Evolutionary conservation across 306 rosid genomes (phyloP), one percentile per base, ranked within the genome.

Genomic region (Gleditsia sinensis): DNA sequence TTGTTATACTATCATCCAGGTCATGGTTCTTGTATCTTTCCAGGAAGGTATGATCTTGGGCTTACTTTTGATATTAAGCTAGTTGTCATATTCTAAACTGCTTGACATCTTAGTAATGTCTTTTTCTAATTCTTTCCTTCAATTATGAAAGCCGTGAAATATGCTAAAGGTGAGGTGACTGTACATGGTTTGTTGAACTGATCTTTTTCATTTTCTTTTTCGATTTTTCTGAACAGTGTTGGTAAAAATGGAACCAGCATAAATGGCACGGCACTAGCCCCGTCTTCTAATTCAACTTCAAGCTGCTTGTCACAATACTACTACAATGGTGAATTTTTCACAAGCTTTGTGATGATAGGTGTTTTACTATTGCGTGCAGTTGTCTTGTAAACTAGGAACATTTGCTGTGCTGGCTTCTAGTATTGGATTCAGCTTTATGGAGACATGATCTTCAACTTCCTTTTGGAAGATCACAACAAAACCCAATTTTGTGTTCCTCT

Each of bases 401-500:
- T 45, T 69, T 77, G 81, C 42, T 65, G 67, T 53, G 49, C 65
- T n/a, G n/a, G n/a, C 42, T 4, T 36, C 8, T 6, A 75, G 56
- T 70, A 70, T 67, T 70, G 78, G 80, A 69, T 69, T 80, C 72
- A 55, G 66, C 54, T 59, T 48, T 66, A 53, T 70, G 72, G 67
- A 57, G 60, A 57, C 24, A 53, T 58, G 72, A 24, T 50, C 65
- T 73, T 83, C 66, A 65, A 74, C 79, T 24, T 25, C 83, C n/a
- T 40, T 77, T 72, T 67, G 49, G 36, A 75, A 85, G 63, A 55
- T 73, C 83, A 85, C 78, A 68, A 87, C 81, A 34, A 78, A 62
- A 70, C 89, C 94, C 96, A 82, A 83, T 90, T 92, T 90, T 92
- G 98, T 88, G 87, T 80, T 81, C 83, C 87, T 71, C 86, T 9